Evolutionary conservation across 331 rosid genomes (phyloP).

Genomic region (Dryas integrifolia): DNA sequence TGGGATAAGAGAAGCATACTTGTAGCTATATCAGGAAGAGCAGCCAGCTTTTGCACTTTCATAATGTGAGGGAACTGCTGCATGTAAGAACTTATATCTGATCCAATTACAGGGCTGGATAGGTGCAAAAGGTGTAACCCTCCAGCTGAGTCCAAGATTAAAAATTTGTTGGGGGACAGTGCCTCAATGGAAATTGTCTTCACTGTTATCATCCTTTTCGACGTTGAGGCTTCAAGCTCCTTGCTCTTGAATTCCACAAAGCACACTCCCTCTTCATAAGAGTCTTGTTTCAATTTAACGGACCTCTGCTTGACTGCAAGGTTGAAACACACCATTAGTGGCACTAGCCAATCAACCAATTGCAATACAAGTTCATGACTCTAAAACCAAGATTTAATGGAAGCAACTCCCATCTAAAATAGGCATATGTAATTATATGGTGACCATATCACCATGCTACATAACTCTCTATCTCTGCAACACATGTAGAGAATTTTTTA

Average conservation of each 20-base stretch:
- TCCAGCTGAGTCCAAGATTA: constrained; percentile 82
- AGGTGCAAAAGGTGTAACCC: constrained; percentile 61
- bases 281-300: constrained; percentile 46
- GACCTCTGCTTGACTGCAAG: constrained; percentile 63
- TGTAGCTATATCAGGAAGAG: constrained; percentile 58
- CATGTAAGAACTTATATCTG: constrained; percentile 44
- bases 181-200: constrained; percentile 77
- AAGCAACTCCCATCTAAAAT: constrained; percentile 25
- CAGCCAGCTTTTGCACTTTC: constrained; percentile 64
- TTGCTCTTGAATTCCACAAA: constrained; percentile 58
- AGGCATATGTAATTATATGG: constrained; percentile 13
- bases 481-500: background rate
- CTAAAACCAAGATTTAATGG: constrained; percentile 16
- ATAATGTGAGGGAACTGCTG: constrained; percentile 54
- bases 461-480: constrained; percentile 18
- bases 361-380: background rate
- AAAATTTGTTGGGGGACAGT: constrained; percentile 56
- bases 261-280: constrained; percentile 52
- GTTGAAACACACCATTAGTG: constrained; percentile 37
- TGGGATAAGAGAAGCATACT: constrained; percentile 44
- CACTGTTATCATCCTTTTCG: constrained; percentile 31
- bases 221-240: constrained; percentile 40
- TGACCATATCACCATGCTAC: background rate
- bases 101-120: constrained; percentile 51
- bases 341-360: background rate